phyloP scores from a whole-genome alignment of 2,329 filamentous ascomycete genomes.

The Cadophora gregata region DNA sequence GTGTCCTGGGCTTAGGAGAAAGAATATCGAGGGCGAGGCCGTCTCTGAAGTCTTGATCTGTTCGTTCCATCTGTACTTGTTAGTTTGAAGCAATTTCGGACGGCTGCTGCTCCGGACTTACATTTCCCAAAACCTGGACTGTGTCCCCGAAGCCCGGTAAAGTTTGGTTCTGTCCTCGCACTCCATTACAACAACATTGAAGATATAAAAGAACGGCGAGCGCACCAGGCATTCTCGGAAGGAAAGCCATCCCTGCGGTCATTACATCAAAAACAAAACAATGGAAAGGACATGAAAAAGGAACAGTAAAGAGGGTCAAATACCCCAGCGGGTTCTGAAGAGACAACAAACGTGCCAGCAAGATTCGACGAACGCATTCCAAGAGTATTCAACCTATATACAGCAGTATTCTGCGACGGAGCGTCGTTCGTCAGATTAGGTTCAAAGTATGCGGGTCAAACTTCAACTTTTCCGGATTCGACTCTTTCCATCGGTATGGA shows the following conservation, averaged over 20 bases:
- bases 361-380: conserved; percentile 6
- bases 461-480: conserved; percentile 1
- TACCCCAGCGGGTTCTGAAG: not conserved
- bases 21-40: conserved; percentile 45
- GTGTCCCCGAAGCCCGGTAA: conserved; percentile 31
- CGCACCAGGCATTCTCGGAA: conserved; percentile 28
- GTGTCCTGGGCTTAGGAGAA: conserved; percentile 43
- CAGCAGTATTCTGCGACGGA: conserved; percentile 8
- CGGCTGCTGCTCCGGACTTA: conserved; percentile 16
- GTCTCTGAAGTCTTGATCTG: conserved; percentile 45
- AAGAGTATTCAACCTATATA: conserved; percentile 16
- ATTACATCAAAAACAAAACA: conserved; percentile 13
- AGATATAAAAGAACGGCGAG: conserved; percentile 28
- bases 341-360: not conserved
- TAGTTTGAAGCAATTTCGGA: not conserved
- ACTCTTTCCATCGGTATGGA: not conserved
- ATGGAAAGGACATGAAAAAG: not conserved
- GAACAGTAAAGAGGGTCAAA: not conserved
- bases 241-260: conserved; percentile 31
- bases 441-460: conserved; percentile 10
- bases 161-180: conserved; percentile 29
- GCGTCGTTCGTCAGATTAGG: conserved; percentile 6
- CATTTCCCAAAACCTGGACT: conserved; percentile 29
- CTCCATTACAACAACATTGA: conserved; percentile 25
- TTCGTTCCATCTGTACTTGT: conserved; percentile 34